Base-by-base conservation (phyloP, 345 rosid species). In the Acer yangbiense region DNA sequence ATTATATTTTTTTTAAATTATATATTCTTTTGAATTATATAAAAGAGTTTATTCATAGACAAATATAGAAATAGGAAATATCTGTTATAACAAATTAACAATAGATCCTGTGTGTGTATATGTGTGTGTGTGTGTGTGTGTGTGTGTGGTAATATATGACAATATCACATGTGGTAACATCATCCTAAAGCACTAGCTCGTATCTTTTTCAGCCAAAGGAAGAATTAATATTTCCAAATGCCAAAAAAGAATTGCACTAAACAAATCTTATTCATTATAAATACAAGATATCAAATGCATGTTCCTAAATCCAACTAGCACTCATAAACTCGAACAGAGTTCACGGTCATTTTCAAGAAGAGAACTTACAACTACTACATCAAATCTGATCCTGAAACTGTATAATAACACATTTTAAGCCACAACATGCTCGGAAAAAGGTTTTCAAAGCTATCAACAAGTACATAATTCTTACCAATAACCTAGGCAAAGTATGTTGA, bases 281-380 rank as follows among this genome's bases (percentile, higher is more conserved):
- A 32, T 32, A 13, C 12, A 48, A 64, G 29, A 48, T 18, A 29
- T 46, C 35, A 27, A 2, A 50, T 9, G 17, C 21, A 7, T 10
- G 25, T 21, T 60, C n/a, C 64, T 43, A 23, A 23, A 17, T 9
- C 3, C 7, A 18, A 10, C 46, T 44, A 35, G 29, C 20, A 27
- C 20, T 20, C 25, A 50, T 20, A 25, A 10, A 7, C 44, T 39
- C 44, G 27, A 14, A 52, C 7, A 16, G n/a, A 8, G 7, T 16
- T 65, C 20, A 48, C 1, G 7, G 8, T 69, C 32, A 48, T 39
- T 10, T 48, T 6, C 9, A 69, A 46, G 57, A 46, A 20, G 60
- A 68, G 27, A 43, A 68, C 35, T 43, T 20, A 46, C 50, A 46
- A 69, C 39, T 69, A 61, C 39, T n/a, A 73, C 76, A 63, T 17